phyloP scores from a whole-genome alignment of 495 filamentous ascomycete species.

The Trichoderma reesei region DNA sequence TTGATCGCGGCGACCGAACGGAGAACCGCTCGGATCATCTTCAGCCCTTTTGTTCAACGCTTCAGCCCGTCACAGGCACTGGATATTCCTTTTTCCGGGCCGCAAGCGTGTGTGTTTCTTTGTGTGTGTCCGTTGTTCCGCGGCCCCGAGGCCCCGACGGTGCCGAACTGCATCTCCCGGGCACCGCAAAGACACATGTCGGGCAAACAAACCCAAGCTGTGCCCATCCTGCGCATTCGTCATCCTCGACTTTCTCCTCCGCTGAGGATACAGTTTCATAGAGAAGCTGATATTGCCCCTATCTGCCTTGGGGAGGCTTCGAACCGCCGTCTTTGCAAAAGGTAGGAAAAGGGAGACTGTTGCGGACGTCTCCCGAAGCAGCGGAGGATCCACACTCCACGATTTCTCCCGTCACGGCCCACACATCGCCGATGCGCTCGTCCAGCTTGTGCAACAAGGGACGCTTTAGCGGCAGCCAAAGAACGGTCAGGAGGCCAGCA shows the following conservation, averaged over 20 bases:
- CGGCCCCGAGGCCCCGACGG: background rate
- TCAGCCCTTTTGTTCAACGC: background rate
- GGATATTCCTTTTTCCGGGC: slow-evolving; percentile 1
- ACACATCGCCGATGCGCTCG: background rate
- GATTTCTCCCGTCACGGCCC: background rate
- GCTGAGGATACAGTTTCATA: too few relatives aligned
- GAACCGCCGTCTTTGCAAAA: background rate
- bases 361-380: background rate
- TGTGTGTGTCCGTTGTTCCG: background rate
- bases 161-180: background rate
- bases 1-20: background rate
- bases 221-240: too few relatives aligned
- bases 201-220: too few relatives aligned
- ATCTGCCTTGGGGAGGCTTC: background rate
- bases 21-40: background rate
- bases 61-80: background rate
- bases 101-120: background rate
- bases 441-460: background rate
- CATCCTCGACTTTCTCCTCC: too few relatives aligned
- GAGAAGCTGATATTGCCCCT: background rate
- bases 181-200: background rate
- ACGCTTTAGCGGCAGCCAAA: slow-evolving; percentile 2
- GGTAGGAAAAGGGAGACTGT: background rate
- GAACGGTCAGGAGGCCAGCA: background rate
- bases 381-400: slow-evolving; percentile 1